Conservation (phyloP, 768 basidiomycete species). For the Podaxis sp. region DNA sequence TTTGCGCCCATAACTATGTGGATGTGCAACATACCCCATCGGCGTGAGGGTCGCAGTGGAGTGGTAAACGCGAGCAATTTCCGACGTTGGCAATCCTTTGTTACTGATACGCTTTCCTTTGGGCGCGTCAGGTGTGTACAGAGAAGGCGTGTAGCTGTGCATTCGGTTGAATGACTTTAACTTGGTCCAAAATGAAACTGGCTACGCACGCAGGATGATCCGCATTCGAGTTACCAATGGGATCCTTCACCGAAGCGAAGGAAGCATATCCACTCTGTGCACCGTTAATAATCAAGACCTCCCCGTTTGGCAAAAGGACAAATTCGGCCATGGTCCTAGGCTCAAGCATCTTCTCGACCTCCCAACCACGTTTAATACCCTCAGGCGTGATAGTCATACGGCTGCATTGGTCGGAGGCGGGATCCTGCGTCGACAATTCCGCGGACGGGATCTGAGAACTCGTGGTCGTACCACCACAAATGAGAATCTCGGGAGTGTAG, state of each 20-base stretch:
- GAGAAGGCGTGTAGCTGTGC: conserved; percentile 34
- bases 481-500: conserved; percentile 44
- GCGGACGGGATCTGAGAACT: conserved; percentile 26
- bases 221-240: conserved; percentile 27
- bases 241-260: conserved; percentile 29
- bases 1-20: neutral
- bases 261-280: conserved; percentile 41
- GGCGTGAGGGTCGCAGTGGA: conserved; percentile 56
- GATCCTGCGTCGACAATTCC: conserved; percentile 36
- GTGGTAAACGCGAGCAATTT: conserved; percentile 60
- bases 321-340: conserved; percentile 38
- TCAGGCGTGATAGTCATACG: conserved; percentile 38
- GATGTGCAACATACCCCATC: conserved; percentile 38
- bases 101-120: conserved; percentile 48
- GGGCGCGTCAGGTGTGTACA: conserved; percentile 45
- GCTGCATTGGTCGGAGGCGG: conserved; percentile 42
- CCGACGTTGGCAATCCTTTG: conserved; percentile 37
- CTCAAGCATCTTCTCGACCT: conserved; percentile 42
- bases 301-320: conserved; percentile 41
- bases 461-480: conserved; percentile 43
- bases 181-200: neutral
- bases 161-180: neutral
- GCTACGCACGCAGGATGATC: conserved; percentile 29
- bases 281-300: conserved; percentile 43
- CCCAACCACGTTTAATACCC: conserved; percentile 44